phyloP scores from a whole-genome alignment of 2,329 filamentous ascomycete species.

The Penicillium palitans region DNA sequence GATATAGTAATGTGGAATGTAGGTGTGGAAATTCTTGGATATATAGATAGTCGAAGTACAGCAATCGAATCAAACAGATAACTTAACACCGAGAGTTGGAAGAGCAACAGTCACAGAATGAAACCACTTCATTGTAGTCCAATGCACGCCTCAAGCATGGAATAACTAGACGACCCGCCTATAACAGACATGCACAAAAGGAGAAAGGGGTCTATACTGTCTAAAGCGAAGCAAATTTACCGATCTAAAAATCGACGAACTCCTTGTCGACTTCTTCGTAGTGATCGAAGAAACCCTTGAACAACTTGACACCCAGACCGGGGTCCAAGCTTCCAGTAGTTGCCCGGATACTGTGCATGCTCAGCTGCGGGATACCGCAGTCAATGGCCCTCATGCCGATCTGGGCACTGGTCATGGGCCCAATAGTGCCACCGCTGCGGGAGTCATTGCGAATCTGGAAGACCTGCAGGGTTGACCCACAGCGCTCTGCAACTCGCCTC shows the following conservation, averaged over 20 bases:
- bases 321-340: slow-evolving; percentile 85
- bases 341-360: slow-evolving; percentile 90
- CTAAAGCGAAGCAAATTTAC: neutral
- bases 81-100: neutral
- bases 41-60: slow-evolving; percentile 11
- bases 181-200: neutral
- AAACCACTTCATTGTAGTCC: neutral
- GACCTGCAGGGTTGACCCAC: slow-evolving; percentile 70
- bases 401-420: slow-evolving; percentile 77
- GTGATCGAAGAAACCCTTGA: slow-evolving; percentile 83
- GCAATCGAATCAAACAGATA: slow-evolving; percentile 1
- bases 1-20: neutral
- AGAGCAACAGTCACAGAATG: neutral
- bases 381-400: slow-evolving; percentile 84
- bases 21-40: slow-evolving; percentile 4
- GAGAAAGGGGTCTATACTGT: neutral
- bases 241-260: slow-evolving; percentile 54
- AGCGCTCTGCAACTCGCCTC: slow-evolving; percentile 72
- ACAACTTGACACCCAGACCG: slow-evolving; percentile 81
- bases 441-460: slow-evolving; percentile 97
- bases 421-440: slow-evolving; percentile 89
- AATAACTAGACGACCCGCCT: neutral
- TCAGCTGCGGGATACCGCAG: slow-evolving; percentile 84
- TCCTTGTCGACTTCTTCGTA: slow-evolving; percentile 83
- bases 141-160: neutral